These are phyloP conservation scores for Gnomoniopsis smithogilvyi DNA, from an alignment of 2,329 filamentous ascomycete genomes.

Conservation along the genomic window DNA sequence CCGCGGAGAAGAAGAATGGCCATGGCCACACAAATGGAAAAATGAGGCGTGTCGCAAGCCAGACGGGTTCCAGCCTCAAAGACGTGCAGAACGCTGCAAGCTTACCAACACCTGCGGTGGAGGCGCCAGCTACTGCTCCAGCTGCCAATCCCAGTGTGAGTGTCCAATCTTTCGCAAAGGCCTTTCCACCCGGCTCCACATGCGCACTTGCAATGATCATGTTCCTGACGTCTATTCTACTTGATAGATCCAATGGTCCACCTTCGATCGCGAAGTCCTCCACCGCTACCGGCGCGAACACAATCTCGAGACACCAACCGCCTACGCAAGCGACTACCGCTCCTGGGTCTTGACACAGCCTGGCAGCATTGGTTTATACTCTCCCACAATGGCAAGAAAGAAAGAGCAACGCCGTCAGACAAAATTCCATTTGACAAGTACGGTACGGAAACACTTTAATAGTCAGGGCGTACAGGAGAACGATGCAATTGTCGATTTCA, in stretches of 20 bases:
- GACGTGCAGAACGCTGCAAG: slow-evolving; percentile 39
- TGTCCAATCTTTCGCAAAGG: background rate
- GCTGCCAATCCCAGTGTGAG: slow-evolving; percentile 16
- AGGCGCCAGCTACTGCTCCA: slow-evolving; percentile 22
- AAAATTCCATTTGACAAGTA: slow-evolving; percentile 68
- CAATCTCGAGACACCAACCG: slow-evolving; percentile 65
- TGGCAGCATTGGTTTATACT: slow-evolving; percentile 65
- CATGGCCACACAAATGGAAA: slow-evolving; percentile 44
- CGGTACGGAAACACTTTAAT: slow-evolving; percentile 81
- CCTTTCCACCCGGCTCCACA: too few species aligned
- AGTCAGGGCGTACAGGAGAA: slow-evolving; percentile 74
- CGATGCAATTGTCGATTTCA: slow-evolving; percentile 76
- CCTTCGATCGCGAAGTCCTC: slow-evolving; percentile 64
- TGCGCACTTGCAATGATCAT: background rate
- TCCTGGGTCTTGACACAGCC: slow-evolving; percentile 59
- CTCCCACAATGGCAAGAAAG: slow-evolving; percentile 70
- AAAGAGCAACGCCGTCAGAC: slow-evolving; percentile 63
- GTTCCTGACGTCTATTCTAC: background rate
- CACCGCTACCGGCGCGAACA: slow-evolving; percentile 75
- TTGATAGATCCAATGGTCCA: slow-evolving; percentile 60
- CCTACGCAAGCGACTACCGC: slow-evolving; percentile 64
- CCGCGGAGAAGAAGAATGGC: slow-evolving; percentile 43
- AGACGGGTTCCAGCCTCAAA: slow-evolving; percentile 44
- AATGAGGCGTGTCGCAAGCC: slow-evolving; percentile 53
- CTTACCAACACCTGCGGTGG: slow-evolving; percentile 21